Conservation (phyloP, 2,329 filamentous ascomycete genomes). For the Amylocarpus encephaloides region DNA sequence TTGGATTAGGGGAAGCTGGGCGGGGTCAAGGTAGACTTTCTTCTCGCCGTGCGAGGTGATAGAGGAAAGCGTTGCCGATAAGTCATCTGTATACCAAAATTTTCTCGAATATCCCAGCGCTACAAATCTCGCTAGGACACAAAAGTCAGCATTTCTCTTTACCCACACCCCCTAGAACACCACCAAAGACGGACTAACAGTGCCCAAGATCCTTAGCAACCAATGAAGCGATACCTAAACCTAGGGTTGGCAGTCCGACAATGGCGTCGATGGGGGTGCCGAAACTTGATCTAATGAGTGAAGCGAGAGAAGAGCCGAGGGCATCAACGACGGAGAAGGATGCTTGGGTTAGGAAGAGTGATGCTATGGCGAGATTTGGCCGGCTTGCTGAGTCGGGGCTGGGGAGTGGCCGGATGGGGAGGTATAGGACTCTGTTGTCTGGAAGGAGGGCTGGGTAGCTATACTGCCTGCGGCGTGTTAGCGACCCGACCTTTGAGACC, state of each 20-base stretch:
- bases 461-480: constrained; percentile 10
- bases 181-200: constrained; percentile 12
- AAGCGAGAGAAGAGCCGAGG: constrained; percentile 15
- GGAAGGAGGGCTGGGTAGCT: constrained; percentile 20
- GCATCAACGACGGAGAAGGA: constrained; percentile 18
- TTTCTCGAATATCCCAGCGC: constrained; percentile 28
- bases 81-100: constrained; percentile 26
- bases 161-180: too few species aligned
- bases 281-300: constrained; percentile 7
- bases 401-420: constrained; percentile 21
- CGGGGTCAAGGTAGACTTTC: constrained; percentile 24
- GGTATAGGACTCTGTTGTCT: constrained; percentile 18
- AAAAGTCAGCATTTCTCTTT: background rate
- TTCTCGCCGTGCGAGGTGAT: constrained; percentile 26
- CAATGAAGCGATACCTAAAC: constrained; percentile 19
- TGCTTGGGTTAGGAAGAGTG: constrained; percentile 25
- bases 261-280: constrained; percentile 14
- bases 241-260: constrained; percentile 26
- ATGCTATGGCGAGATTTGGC: constrained; percentile 23
- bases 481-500: too few species aligned
- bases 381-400: background rate
- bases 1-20: constrained; percentile 19
- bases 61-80: constrained; percentile 23
- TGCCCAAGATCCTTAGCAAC: constrained; percentile 21
- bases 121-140: constrained; percentile 20